phyloP scores from a whole-genome alignment of 1,139 yeast genomes.

The Zygoascus meyerae region DNA sequence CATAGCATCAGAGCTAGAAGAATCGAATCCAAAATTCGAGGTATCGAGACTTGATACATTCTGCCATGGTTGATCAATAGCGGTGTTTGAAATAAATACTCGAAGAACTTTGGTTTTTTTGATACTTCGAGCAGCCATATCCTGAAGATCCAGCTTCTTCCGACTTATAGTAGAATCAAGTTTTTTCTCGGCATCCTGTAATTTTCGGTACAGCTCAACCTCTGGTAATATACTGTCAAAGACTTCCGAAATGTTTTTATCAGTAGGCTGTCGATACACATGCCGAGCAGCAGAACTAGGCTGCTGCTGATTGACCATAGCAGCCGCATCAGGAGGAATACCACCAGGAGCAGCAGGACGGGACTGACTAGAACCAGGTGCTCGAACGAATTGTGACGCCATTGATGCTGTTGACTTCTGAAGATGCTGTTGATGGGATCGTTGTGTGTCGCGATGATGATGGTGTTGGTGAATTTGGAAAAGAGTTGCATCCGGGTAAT shows the following conservation, averaged over 20 bases:
- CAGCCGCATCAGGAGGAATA: constrained; percentile 7
- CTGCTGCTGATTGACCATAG: constrained; percentile 8
- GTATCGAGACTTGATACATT: constrained; percentile 32
- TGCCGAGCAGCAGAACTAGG: constrained; percentile 21
- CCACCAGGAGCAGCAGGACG: constrained; percentile 2
- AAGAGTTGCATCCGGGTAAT: too few relatives aligned
- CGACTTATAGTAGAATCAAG: constrained; percentile 77
- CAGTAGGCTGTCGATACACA: constrained; percentile 55
- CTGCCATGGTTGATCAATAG: constrained; percentile 93
- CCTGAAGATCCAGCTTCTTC: constrained; percentile 81
- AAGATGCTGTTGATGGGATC: neutral
- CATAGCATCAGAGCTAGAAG: constrained; percentile 40
- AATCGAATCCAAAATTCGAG: constrained; percentile 34
- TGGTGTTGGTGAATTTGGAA: neutral
- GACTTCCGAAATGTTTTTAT: constrained; percentile 56
- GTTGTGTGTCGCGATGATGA: neutral
- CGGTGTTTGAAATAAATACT: constrained; percentile 74
- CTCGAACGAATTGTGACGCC: constrained; percentile 8
- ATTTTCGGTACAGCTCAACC: constrained; percentile 59
- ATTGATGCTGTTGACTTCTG: constrained; percentile 2
- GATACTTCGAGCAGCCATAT: constrained; percentile 43
- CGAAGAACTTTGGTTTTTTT: constrained; percentile 56
- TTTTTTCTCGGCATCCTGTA: constrained; percentile 71
- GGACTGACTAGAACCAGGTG: constrained; percentile 4
- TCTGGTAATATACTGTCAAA: constrained; percentile 66